Evolutionary conservation across 805 yeast species (phyloP).

Genomic region (Kuraishia capsulata): DNA sequence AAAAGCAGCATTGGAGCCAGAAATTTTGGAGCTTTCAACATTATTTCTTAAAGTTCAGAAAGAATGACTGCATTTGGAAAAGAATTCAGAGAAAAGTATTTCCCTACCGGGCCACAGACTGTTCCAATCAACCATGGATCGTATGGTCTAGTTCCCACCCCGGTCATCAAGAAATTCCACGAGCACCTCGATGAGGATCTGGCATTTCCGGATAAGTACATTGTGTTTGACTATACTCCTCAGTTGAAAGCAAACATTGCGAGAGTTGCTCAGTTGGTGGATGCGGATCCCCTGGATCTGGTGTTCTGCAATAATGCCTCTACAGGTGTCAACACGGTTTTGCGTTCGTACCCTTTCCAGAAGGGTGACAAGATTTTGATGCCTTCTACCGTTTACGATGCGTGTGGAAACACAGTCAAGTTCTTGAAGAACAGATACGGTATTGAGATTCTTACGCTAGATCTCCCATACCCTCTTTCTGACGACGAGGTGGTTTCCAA

Average conservation of each 20-base stretch:
- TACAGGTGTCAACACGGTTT: slow-evolving; percentile 45
- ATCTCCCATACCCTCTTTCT: slow-evolving; percentile 33
- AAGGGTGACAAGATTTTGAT: slow-evolving; percentile 43
- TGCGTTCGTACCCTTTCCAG: slow-evolving; percentile 42
- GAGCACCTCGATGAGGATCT: slow-evolving; percentile 19
- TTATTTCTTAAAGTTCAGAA: too few relatives aligned
- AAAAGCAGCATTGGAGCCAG: too few relatives aligned
- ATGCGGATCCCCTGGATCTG: slow-evolving; percentile 35
- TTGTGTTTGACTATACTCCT: slow-evolving; percentile 17
- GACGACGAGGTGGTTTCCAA: slow-evolving; percentile 28
- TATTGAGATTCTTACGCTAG: slow-evolving; percentile 25
- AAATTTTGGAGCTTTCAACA: too few relatives aligned
- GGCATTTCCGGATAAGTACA: slow-evolving; percentile 38
- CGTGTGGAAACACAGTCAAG: slow-evolving; percentile 43
- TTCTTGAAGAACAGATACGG: slow-evolving; percentile 27
- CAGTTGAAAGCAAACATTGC: slow-evolving; percentile 26
- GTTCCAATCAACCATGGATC: slow-evolving; percentile 49
- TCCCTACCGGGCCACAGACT: slow-evolving; percentile 26
- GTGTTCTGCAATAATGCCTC: slow-evolving; percentile 56
- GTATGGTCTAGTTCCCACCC: slow-evolving; percentile 46
- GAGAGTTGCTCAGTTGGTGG: slow-evolving; percentile 31
- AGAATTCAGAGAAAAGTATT: slow-evolving; percentile 36
- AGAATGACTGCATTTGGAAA: slow-evolving; percentile 33
- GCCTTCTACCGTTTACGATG: slow-evolving; percentile 41
- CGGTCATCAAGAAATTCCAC: slow-evolving; percentile 30